phyloP scores from a whole-genome alignment of 2,329 filamentous ascomycete genomes.

The Nemania serpens region DNA sequence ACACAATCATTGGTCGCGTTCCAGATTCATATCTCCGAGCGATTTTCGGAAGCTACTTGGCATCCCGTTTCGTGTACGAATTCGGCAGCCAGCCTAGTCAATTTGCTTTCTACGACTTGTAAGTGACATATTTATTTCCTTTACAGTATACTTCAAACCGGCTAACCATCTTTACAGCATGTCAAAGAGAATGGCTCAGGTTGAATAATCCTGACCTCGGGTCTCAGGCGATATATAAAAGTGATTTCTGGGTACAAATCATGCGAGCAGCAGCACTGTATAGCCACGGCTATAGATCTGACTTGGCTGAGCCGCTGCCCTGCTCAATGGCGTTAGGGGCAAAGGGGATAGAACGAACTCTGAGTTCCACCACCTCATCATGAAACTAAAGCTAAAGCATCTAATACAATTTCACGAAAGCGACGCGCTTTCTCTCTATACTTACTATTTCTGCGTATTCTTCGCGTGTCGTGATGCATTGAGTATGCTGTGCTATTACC shows the following conservation, averaged over 20 bases:
- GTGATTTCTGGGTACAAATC: conserved; percentile 14
- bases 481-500: background rate
- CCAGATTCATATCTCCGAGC: conserved; percentile 90
- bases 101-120: conserved; percentile 99
- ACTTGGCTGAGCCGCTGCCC: background rate
- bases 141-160: background rate
- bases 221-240: conserved; percentile 6
- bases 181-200: conserved; percentile 65
- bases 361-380: conserved; percentile 5
- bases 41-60: conserved; percentile 95
- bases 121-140: conserved; percentile 49
- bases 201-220: conserved; percentile 36
- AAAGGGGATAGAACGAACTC: conserved; percentile 13
- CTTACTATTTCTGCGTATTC: background rate
- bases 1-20: conserved; percentile 83
- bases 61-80: conserved; percentile 94
- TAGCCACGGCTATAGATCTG: background rate
- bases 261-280: background rate
- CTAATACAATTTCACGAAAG: conserved; percentile 3
- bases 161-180: conserved; percentile 56
- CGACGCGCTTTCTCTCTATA: background rate
- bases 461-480: background rate
- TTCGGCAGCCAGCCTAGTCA: conserved; percentile 91
- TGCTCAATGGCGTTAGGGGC: conserved; percentile 12
- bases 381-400: conserved; percentile 8